Evolutionary conservation across 352 stramenopile species (phyloP).

Genomic region (Pythium utonaiense): DNA sequence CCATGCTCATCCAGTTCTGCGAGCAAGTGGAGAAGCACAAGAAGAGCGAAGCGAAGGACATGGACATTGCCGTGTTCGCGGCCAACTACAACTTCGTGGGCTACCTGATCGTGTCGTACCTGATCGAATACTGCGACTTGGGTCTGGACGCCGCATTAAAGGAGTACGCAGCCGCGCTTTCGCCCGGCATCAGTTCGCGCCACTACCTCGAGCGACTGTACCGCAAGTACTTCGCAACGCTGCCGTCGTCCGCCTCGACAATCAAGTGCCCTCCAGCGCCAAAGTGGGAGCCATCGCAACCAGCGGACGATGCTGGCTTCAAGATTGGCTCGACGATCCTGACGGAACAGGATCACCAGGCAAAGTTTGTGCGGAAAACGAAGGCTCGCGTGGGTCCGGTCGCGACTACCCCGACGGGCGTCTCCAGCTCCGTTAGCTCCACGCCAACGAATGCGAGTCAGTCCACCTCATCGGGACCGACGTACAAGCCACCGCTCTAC

Average conservation of each 20-base stretch:
- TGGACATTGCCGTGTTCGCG: constrained; percentile 74
- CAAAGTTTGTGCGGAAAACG: constrained; percentile 50
- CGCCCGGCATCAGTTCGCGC: constrained; percentile 64
- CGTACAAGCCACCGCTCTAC: constrained; percentile 73
- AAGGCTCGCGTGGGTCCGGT: constrained; percentile 16
- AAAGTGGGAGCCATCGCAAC: constrained; percentile 53
- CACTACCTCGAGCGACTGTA: constrained; percentile 74
- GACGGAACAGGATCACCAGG: constrained; percentile 61
- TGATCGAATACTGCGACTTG: constrained; percentile 66
- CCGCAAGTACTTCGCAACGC: constrained; percentile 73
- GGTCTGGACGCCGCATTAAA: constrained; percentile 61
- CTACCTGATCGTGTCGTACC: constrained; percentile 61
- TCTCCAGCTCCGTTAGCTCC: constrained; percentile 18
- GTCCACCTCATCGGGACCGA: constrained; percentile 18
- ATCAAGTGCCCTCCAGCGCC: constrained; percentile 51
- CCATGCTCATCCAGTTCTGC: constrained; percentile 60
- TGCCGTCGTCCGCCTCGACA: constrained; percentile 45
- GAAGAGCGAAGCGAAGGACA: constrained; percentile 58
- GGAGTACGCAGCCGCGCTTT: constrained; percentile 47
- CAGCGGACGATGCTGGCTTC: constrained; percentile 33
- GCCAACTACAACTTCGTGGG: constrained; percentile 66
- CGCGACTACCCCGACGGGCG: constrained; percentile 18
- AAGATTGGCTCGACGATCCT: constrained; percentile 57
- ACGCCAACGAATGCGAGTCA: constrained; percentile 22
- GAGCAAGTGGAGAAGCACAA: constrained; percentile 55